Conservation (phyloP, 2,329 filamentous ascomycete genomes). For the Chaetomium sp. region DNA sequence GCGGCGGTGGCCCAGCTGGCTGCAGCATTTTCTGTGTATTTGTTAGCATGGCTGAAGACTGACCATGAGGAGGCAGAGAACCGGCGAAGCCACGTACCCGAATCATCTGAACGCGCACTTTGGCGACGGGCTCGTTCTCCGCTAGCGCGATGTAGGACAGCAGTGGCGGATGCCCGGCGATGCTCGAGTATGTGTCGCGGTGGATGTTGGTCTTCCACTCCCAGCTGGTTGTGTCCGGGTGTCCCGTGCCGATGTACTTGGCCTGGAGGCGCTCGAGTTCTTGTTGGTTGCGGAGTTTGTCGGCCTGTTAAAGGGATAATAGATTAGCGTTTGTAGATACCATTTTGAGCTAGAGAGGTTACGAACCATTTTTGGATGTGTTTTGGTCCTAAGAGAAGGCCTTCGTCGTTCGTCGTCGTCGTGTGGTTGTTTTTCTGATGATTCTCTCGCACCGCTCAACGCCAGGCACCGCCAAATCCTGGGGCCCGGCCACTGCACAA, state of each 20-base stretch:
- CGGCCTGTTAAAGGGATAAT: slow-evolving; percentile 53
- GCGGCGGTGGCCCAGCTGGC: slow-evolving; percentile 52
- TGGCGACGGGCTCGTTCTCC: slow-evolving; percentile 75
- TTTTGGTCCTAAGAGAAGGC: background rate
- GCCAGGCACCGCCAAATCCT: slow-evolving; percentile 1
- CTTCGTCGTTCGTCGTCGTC: background rate
- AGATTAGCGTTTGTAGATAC: background rate
- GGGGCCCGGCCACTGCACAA: background rate
- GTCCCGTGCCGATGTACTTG: slow-evolving; percentile 91
- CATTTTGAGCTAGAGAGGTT: background rate
- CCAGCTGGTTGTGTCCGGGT: slow-evolving; percentile 94
- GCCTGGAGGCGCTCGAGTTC: slow-evolving; percentile 95
- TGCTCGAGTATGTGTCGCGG: slow-evolving; percentile 84
- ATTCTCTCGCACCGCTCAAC: too few species aligned
- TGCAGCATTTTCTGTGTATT: slow-evolving; percentile 58
- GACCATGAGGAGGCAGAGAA: background rate
- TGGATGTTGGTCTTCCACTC: slow-evolving; percentile 96
- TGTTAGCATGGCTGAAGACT: background rate
- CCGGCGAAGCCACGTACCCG: slow-evolving; percentile 43
- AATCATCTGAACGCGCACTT: slow-evolving; percentile 72
- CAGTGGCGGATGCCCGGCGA: slow-evolving; percentile 82
- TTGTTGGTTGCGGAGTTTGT: slow-evolving; percentile 95
- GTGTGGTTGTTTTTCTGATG: too few species aligned
- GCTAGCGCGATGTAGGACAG: slow-evolving; percentile 86
- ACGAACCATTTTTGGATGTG: slow-evolving; percentile 18